These are phyloP conservation scores for Plenodomus biglobosus DNA, from an alignment of 2,329 filamentous ascomycete species.

Conservation along the genomic window DNA sequence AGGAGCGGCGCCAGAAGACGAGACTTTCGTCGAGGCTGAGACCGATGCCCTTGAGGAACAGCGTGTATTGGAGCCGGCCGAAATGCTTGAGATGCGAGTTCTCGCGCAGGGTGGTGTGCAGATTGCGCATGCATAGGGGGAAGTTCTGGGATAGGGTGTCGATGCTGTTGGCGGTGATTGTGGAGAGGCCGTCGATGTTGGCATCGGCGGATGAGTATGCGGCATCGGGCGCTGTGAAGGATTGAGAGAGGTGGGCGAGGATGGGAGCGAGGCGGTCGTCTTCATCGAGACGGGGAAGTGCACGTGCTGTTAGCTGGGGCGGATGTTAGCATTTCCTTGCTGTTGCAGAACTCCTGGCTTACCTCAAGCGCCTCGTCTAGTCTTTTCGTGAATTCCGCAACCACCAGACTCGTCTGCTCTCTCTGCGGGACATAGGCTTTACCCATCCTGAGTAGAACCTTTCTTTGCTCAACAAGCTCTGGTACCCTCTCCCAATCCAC, in stretches of 20 bases:
- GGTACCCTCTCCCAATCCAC: constrained; percentile 94
- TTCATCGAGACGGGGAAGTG: constrained; percentile 88
- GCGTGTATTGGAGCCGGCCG: constrained; percentile 87
- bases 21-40: constrained; percentile 89
- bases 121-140: constrained; percentile 89
- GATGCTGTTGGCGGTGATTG: constrained; percentile 61
- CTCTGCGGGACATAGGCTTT: constrained; percentile 88
- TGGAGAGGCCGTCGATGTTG: constrained; percentile 76
- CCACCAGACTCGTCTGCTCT: constrained; percentile 86
- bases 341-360: constrained; percentile 27
- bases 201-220: constrained; percentile 70
- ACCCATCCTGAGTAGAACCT: constrained; percentile 73
- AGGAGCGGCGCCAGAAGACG: constrained; percentile 84
- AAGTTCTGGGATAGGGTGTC: constrained; percentile 78
- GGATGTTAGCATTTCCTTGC: constrained; percentile 3
- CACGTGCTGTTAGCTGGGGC: constrained; percentile 77
- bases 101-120: constrained; percentile 82
- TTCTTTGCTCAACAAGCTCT: constrained; percentile 76
- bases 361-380: constrained; percentile 84
- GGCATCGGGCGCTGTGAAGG: constrained; percentile 89
- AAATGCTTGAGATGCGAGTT: constrained; percentile 92
- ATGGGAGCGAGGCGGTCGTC: constrained; percentile 85
- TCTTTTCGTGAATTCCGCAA: constrained; percentile 78
- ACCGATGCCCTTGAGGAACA: constrained; percentile 96
- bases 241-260: constrained; percentile 83